Base-by-base conservation (phyloP, 2,329 filamentous ascomycete species). In the Thermothelomyces thermophilus region DNA sequence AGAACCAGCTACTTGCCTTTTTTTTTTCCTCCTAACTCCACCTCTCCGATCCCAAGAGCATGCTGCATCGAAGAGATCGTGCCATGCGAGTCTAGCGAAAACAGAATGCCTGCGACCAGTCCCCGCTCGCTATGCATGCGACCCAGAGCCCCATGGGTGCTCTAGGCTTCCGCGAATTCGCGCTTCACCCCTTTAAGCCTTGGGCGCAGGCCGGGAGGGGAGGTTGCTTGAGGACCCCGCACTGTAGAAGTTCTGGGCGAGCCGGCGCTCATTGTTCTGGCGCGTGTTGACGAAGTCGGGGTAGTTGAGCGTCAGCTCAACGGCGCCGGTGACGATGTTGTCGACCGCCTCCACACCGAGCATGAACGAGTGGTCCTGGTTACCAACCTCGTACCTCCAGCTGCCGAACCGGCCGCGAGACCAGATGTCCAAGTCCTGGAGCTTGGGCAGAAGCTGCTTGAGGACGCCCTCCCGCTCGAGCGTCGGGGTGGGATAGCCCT, bases 361-460 rank as follows among this genome's bases (percentile, higher is more conserved):
- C 90, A 96, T 96, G 72, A 96, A 96, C 22, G 86, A 91, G 79
- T 96, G 90, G 72, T 96, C 90, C 78, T 95, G 90, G 80, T 95
- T 95, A 66, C 89, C 90, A 59, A 82, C 71, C 73, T 98, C 93
- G 75, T 98, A 98, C 66, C 89, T 81, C 93, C 93, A 98, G 77
- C 86, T 91, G 63, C 93, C 93, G 72, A 98, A 98, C 57, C 93
- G 90, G 62, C 93, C 93, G 71, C 93, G 89, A 40, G 90, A 95
- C 76, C 84, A 87, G 72, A 98, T 98, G 67, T 84, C 91, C 76
- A 88, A 82, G 56, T 83, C 86, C 73, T 95, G 85, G 53, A 98
- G 84, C 74, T 88, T 90, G 63, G 93, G 93, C 45, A 98, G 84
- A 49, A 98, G 82, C 74, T 96, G 74, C 71, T 86, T 94, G 60